Conservation (phyloP, 371 early-diverging fungal species). For the Enterocytospora artemiae region DNA sequence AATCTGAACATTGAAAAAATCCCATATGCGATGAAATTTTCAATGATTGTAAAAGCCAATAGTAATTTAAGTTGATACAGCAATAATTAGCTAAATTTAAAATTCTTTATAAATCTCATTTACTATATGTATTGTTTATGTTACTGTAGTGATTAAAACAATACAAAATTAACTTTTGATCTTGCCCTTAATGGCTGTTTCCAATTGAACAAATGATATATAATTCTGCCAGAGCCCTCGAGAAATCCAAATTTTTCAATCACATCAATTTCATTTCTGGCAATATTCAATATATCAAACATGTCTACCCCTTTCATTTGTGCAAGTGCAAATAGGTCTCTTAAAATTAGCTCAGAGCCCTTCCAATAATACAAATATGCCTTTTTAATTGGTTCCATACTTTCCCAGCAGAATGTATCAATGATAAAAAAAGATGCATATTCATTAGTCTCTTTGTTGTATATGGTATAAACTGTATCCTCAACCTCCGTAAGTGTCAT, state of each 20-base stretch:
- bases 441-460: slow-evolving; percentile 17
- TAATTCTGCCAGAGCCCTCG: slow-evolving; percentile 17
- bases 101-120: too few species aligned
- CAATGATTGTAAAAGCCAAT: too few species aligned
- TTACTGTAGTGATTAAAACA: slow-evolving; percentile 20
- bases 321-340: neutral
- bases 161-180: slow-evolving; percentile 18
- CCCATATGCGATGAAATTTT: too few species aligned
- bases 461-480: slow-evolving; percentile 23
- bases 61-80: too few species aligned
- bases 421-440: slow-evolving; percentile 53
- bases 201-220: slow-evolving; percentile 21
- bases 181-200: neutral
- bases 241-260: neutral
- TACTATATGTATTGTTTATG: too few species aligned
- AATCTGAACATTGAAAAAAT: too few species aligned
- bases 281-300: slow-evolving; percentile 23
- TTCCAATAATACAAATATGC: slow-evolving; percentile 50
- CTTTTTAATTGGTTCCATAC: slow-evolving; percentile 20
- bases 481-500: slow-evolving; percentile 27
- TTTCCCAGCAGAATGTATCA: slow-evolving; percentile 29
- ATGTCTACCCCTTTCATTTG: neutral
- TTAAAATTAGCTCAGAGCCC: neutral
- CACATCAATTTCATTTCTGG: slow-evolving; percentile 13
- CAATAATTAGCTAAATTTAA: too few species aligned